Base-by-base conservation (phyloP, 2,329 filamentous ascomycete genomes). In the Nemania sp. region DNA sequence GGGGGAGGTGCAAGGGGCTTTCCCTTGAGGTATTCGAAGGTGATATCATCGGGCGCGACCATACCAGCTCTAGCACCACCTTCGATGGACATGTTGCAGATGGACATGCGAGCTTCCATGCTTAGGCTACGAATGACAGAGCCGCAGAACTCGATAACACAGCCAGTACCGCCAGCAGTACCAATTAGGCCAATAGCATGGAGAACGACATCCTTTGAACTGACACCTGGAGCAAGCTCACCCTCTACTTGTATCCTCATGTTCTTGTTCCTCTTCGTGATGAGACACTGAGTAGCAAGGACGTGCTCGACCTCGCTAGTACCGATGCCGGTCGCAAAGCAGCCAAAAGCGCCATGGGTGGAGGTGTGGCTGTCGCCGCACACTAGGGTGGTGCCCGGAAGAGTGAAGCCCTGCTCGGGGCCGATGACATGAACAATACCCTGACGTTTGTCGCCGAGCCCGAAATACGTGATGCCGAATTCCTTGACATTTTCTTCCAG, bases 41-140 rank as follows among this genome's bases (percentile, higher is more conserved):
- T 98, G 66, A 86, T 92, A 78, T 98, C 91, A 77, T 99, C 96
- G 5, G 96, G 96, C 10, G 96, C 96, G 67, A 99, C 91, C 94
- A 99, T 97, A 73, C 96, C 96, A 68, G 95, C 95, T 82, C 96
- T 89, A 55, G 96, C 96, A 81, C 96, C 96, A 74, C 87, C 96
- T 85, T 99, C 96, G 74, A 98, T 98, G 15, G 94, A 94, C 96
- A 98, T 98, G 85, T 99, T 99, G 86, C 96, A 98, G 80, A 99
- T 97, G 71, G 94, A 98, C 96, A 99, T 98, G 74, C 96, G 90
- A 51, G 95, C 96, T 82, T 98, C 96, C 89, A 99, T 97, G 81
- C 93, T 97, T 75, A 98, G 86, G 69, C 82, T 84, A 74, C 93
- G 90, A 79, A 99, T 98, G 69, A 96, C 93, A 59, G 94, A 97